These are phyloP conservation scores for Globisporangium camurandrum DNA, from an alignment of 352 stramenopile genomes.

Conservation along the genomic window DNA sequence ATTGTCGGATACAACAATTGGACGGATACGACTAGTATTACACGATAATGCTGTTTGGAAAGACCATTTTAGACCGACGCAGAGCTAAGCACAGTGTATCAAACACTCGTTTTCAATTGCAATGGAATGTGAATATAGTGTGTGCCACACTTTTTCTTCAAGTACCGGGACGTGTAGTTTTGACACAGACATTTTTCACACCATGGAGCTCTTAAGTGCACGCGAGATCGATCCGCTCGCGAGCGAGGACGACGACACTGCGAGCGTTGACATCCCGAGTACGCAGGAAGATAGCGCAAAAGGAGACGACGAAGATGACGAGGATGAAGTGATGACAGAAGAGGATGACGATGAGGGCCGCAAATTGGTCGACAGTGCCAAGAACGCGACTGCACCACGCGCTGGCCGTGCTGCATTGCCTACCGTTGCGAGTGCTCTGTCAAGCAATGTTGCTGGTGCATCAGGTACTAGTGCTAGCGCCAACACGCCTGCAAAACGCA, in stretches of 20 bases:
- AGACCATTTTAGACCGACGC: too few relatives aligned
- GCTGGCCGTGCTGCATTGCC: background rate
- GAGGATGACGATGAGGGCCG: slow-evolving; percentile 35
- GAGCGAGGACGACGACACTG: slow-evolving; percentile 7
- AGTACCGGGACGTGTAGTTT: background rate
- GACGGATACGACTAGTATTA: too few relatives aligned
- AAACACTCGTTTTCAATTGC: too few relatives aligned
- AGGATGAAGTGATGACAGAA: slow-evolving; percentile 23
- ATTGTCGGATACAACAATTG: too few relatives aligned
- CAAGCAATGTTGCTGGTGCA: background rate
- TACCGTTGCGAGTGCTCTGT: background rate
- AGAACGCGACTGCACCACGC: background rate
- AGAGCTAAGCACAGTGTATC: too few relatives aligned
- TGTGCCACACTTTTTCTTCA: too few relatives aligned
- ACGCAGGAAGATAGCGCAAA: slow-evolving; percentile 20
- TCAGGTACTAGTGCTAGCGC: background rate
- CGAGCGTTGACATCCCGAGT: slow-evolving; percentile 11
- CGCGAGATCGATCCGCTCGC: background rate
- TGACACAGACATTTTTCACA: slow-evolving; percentile 1
- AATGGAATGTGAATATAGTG: too few relatives aligned
- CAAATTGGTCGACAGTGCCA: slow-evolving; percentile 14
- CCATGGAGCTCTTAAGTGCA: background rate
- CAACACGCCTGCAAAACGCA: slow-evolving; percentile 1
- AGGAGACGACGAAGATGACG: slow-evolving; percentile 22
- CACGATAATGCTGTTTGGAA: too few relatives aligned